Evolutionary conservation across 75 land plant genomes (phyloP).

Genomic region (Pinus tabuliformis): DNA sequence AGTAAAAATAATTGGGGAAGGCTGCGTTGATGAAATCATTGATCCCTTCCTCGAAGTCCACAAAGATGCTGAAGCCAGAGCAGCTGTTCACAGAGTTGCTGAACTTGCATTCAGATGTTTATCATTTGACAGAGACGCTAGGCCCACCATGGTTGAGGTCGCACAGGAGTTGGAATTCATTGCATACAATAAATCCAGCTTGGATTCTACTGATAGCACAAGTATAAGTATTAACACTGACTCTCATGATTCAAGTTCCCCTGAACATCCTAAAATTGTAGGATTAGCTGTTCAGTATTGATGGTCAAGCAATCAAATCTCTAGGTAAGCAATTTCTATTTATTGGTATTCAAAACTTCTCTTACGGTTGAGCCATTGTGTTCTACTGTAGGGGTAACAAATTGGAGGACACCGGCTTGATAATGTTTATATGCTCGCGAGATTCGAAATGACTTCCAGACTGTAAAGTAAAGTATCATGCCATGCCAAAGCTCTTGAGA

Average conservation of each 20-base stretch:
- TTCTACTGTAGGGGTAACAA: too few species aligned
- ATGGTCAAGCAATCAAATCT: background rate
- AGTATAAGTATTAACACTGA: background rate
- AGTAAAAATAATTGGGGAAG: constrained; percentile 14
- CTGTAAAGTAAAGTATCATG: too few species aligned
- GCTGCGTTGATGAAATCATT: constrained; percentile 22
- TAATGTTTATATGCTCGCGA: too few species aligned
- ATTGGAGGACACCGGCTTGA: too few species aligned
- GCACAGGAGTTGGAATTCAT: constrained; percentile 11
- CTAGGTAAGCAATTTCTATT: background rate
- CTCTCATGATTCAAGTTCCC: too few species aligned
- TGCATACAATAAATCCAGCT: background rate
- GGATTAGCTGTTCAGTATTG: background rate
- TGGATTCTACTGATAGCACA: background rate
- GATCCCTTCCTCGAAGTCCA: constrained; percentile 22
- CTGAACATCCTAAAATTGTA: background rate
- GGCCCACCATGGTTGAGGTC: constrained; percentile 36
- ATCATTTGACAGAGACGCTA: constrained; percentile 26
- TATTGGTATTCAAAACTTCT: too few species aligned
- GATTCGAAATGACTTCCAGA: too few species aligned
- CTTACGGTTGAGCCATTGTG: too few species aligned
- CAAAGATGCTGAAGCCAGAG: background rate
- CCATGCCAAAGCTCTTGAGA: too few species aligned
- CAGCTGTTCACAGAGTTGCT: constrained; percentile 27
- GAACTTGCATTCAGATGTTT: constrained; percentile 40